phyloP scores from a whole-genome alignment of 768 basidiomycete species.

The Trichaptum fuscoviolaceum region DNA sequence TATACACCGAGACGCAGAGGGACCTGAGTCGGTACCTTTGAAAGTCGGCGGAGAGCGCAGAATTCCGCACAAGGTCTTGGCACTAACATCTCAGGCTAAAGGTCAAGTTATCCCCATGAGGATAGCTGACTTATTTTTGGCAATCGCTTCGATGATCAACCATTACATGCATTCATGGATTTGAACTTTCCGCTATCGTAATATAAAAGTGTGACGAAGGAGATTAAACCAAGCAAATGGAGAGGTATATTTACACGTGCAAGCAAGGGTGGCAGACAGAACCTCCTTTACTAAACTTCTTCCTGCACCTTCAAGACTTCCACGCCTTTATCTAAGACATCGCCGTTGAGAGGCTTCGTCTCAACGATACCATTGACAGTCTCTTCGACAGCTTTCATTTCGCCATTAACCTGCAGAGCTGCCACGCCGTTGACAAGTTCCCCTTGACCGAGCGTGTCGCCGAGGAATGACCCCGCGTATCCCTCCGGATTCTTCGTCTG shows the following conservation, averaged over 20 bases:
- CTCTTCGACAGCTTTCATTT: background rate
- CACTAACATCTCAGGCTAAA: background rate
- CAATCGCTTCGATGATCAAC: background rate
- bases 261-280: background rate
- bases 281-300: background rate
- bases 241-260: background rate
- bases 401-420: background rate
- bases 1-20: background rate
- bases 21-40: background rate
- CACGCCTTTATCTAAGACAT: background rate
- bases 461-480: slow-evolving; percentile 36
- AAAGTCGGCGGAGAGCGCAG: background rate
- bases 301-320: background rate
- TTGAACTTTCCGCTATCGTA: background rate
- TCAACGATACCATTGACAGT: background rate
- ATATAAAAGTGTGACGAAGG: background rate
- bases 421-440: background rate
- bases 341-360: background rate
- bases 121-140: no score
- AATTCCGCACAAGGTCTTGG: background rate
- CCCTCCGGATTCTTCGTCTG: slow-evolving; percentile 88
- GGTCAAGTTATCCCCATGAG: background rate
- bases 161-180: background rate
- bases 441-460: background rate
- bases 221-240: background rate